These are phyloP conservation scores for Daldinia grandis DNA, from an alignment of 495 filamentous ascomycete species.

Conservation along the genomic window DNA sequence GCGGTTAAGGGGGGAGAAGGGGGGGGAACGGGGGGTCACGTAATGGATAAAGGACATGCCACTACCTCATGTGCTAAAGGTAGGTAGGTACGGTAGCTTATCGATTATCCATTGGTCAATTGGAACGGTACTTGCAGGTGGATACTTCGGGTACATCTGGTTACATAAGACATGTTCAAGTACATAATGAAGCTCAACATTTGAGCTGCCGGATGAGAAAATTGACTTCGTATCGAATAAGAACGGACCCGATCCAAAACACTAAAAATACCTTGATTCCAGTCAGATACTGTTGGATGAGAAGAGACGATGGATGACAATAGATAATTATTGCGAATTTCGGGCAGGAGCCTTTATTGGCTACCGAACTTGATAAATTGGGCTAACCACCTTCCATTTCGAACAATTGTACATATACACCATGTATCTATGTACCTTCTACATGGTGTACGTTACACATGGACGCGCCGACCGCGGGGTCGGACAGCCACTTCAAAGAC, in stretches of 20 bases:
- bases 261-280: constrained; percentile 18
- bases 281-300: background rate
- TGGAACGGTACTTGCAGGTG: too few relatives aligned
- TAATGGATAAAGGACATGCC: constrained; percentile 19
- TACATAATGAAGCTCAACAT: background rate
- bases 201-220: constrained; percentile 1
- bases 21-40: constrained; percentile 12
- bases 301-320: background rate
- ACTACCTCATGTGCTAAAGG: background rate
- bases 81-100: too few relatives aligned
- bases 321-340: constrained; percentile 8
- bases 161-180: too few relatives aligned
- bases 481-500: background rate
- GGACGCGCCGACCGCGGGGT: background rate
- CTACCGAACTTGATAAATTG: constrained; percentile 9
- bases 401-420: constrained; percentile 5
- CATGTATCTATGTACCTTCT: background rate
- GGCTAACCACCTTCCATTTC: constrained; percentile 13
- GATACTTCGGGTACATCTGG: too few relatives aligned
- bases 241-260: constrained; percentile 9
- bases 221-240: constrained; percentile 5
- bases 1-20: background rate
- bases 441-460: background rate
- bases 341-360: constrained; percentile 16
- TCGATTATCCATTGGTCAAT: constrained; percentile 1